Conservation (phyloP, 495 filamentous ascomycete species). For the Neurospora sp. region DNA sequence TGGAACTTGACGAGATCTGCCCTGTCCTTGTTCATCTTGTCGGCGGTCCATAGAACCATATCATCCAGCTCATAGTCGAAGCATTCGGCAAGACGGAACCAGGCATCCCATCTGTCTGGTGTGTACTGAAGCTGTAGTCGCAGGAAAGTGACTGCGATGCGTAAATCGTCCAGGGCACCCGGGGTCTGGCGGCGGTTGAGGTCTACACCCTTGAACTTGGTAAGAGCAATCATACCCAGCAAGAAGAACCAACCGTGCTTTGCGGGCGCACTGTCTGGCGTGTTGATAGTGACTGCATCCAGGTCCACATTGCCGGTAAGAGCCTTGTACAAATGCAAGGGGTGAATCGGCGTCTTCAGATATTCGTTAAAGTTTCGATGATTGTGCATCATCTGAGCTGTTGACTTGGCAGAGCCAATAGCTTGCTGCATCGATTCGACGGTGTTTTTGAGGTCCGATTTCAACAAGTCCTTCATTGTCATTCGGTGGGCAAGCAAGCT, state of each 20-base stretch:
- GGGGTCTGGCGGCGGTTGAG: conserved; percentile 65
- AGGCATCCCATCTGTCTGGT: conserved; percentile 83
- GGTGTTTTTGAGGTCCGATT: conserved; percentile 74
- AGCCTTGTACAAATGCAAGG: conserved; percentile 66
- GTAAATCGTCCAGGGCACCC: conserved; percentile 73
- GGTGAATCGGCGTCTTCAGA: conserved; percentile 71
- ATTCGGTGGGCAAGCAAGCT: conserved; percentile 69
- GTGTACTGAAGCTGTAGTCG: conserved; percentile 78
- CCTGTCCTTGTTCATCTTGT: conserved; percentile 84
- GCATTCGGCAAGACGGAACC: conserved; percentile 87
- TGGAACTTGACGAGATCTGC: conserved; percentile 65
- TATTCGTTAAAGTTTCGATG: conserved; percentile 63
- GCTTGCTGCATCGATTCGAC: conserved; percentile 81
- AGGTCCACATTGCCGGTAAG: conserved; percentile 63
- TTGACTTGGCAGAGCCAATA: conserved; percentile 49
- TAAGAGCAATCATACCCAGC: conserved; percentile 75
- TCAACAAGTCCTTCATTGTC: conserved; percentile 83
- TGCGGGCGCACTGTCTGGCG: conserved; percentile 48
- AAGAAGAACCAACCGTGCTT: conserved; percentile 88
- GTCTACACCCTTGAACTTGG: conserved; percentile 66
- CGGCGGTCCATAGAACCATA: conserved; percentile 84
- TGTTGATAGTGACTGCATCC: conserved; percentile 41
- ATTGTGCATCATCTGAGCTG: conserved; percentile 62
- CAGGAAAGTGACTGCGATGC: conserved; percentile 73
- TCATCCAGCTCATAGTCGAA: conserved; percentile 91